Percentiles rank a stretch among this genome's conserved stretches.
These are phyloP conservation scores for Microcos paniculata DNA, from an alignment of 345 rosid species.

Conservation along the genomic window DNA sequence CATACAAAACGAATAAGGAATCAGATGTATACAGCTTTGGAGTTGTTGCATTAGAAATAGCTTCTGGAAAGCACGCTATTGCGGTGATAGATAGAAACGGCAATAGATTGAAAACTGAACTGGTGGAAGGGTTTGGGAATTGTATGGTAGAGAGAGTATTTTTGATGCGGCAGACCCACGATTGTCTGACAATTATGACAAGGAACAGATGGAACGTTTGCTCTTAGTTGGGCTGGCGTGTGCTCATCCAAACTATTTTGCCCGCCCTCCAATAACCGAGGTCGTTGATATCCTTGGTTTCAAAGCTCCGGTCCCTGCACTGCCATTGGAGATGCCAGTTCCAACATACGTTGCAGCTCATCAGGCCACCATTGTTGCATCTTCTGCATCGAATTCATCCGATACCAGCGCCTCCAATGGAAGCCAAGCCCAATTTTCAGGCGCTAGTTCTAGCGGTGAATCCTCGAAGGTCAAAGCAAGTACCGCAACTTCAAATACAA, in stretches of 20 bases:
- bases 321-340: neutral
- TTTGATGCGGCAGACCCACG: neutral
- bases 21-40: slow-evolving; percentile 24
- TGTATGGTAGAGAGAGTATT: neutral
- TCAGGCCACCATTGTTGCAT: neutral
- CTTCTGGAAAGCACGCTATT: too few relatives aligned
- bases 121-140: slow-evolving; percentile 28
- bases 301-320: slow-evolving; percentile 12
- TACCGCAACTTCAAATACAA: too few relatives aligned
- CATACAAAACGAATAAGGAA: slow-evolving; percentile 19
- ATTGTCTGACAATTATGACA: neutral
- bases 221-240: slow-evolving; percentile 26
- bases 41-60: slow-evolving; percentile 23
- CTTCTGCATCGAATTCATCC: neutral
- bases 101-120: neutral
- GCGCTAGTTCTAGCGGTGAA: too few relatives aligned
- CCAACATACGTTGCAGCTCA: neutral
- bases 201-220: slow-evolving; percentile 20
- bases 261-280: slow-evolving; percentile 27
- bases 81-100: too few relatives aligned
- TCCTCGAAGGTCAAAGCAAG: too few relatives aligned
- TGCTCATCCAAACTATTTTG: slow-evolving; percentile 4
- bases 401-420: neutral
- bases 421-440: too few relatives aligned
- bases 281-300: slow-evolving; percentile 18